Conservation (phyloP, 2,329 filamentous ascomycete genomes). For the Davidsoniella australis region DNA sequence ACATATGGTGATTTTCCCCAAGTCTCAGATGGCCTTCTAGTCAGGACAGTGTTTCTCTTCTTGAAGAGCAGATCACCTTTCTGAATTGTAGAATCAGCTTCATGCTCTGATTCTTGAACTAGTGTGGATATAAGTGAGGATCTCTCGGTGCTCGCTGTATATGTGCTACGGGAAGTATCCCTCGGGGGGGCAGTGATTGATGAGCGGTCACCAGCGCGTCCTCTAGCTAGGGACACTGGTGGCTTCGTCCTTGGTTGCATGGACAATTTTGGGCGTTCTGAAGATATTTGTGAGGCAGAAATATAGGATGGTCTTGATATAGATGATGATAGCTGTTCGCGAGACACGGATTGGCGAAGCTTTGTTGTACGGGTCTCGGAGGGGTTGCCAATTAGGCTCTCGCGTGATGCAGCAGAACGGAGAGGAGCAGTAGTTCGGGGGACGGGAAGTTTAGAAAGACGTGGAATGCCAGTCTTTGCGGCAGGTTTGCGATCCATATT, state of each 20-base stretch:
- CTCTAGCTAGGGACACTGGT: slow-evolving; percentile 3
- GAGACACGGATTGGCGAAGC: slow-evolving; percentile 10
- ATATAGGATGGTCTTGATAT: background rate
- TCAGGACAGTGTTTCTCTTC: slow-evolving; percentile 16
- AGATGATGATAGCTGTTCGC: slow-evolving; percentile 7
- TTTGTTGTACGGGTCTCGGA: slow-evolving; percentile 10
- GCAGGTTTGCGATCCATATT: slow-evolving; percentile 9
- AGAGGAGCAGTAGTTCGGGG: slow-evolving; percentile 6
- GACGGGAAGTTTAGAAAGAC: slow-evolving; percentile 12
- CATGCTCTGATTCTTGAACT: slow-evolving; percentile 1
- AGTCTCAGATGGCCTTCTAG: slow-evolving; percentile 18
- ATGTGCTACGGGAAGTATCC: slow-evolving; percentile 1
- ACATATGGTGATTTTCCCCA: slow-evolving; percentile 10
- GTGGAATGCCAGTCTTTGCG: slow-evolving; percentile 11
- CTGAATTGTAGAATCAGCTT: background rate
- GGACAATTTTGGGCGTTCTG: slow-evolving; percentile 4
- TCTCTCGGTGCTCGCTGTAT: background rate
- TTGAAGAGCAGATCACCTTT: slow-evolving; percentile 7
- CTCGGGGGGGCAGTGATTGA: background rate
- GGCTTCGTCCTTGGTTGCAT: slow-evolving; percentile 6
- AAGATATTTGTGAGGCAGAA: background rate
- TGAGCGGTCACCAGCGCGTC: slow-evolving; percentile 6
- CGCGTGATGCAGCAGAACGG: slow-evolving; percentile 8
- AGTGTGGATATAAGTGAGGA: background rate
- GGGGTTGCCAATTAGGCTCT: slow-evolving; percentile 8